phyloP scores from a whole-genome alignment of 495 filamentous ascomycete species.

The Clavariopsis aquatica region DNA sequence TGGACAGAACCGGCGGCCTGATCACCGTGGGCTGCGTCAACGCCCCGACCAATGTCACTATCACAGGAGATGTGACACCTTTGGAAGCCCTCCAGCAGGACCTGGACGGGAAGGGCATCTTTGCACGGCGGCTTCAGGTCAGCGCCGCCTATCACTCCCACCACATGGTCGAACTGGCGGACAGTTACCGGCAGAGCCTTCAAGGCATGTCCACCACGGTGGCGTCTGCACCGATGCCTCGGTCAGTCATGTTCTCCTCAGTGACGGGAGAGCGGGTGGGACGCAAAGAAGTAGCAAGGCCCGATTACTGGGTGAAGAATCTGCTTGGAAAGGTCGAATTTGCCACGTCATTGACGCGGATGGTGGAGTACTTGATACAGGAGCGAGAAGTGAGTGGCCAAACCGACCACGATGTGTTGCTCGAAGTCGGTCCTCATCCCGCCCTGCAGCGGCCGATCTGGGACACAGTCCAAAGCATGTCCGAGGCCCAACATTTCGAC shows the following conservation, averaged over 20 bases:
- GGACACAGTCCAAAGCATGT: constrained; percentile 1
- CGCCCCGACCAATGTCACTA: constrained; percentile 8
- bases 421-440: constrained; percentile 65
- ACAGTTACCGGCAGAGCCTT: constrained; percentile 26
- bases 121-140: constrained; percentile 37
- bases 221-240: neutral
- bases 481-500: neutral
- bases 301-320: constrained; percentile 52
- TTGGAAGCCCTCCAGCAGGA: neutral
- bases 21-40: constrained; percentile 15
- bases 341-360: constrained; percentile 28
- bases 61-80: neutral
- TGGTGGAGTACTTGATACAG: neutral
- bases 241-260: constrained; percentile 36
- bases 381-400: neutral
- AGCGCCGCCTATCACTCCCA: constrained; percentile 45
- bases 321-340: constrained; percentile 50
- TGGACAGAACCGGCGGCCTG: too few species aligned
- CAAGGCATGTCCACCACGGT: neutral
- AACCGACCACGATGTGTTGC: neutral
- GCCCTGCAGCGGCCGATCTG: constrained; percentile 59
- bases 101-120: constrained; percentile 13
- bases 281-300: neutral
- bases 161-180: constrained; percentile 39
- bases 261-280: constrained; percentile 39